Base-by-base conservation (phyloP, 257 asterid species). In the Primulina eburnea region DNA sequence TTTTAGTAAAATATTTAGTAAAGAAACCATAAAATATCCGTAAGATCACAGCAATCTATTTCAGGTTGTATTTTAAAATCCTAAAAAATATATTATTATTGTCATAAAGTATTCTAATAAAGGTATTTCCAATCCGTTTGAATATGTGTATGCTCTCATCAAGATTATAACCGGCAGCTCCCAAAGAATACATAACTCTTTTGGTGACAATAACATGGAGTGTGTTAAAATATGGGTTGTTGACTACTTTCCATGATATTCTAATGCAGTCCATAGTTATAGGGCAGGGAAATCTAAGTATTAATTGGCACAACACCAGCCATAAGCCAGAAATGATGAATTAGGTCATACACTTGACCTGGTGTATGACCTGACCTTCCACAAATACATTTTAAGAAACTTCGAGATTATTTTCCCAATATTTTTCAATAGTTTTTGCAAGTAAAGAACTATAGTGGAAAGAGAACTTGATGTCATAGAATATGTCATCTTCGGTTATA, bases 381-480 rank as follows among this genome's bases (percentile, higher is more conserved):
- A 24, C 53, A 43, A 3, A 43, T 12, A 43, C 12, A 12, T 11
- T 11, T 43, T 11, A 43, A 43, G 53, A 43, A 43, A 38, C 16
- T 38, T 38, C 10, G 50, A 38, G 50, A 38, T 38, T 38, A 1
- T 8, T 38, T 38, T 38, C 50, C 50, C 16, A 38, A 8, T 38
- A 30, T 38, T 38, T 38, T 38, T 38, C 50, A 38, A 38, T 8
- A 2, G 14, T 38, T 8, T 8, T 38, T 38, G 63, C 61, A 73
- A 20, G 55, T 69, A 47, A 57, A 68, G 10, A 38, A 64, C 73
- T 57, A 64, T 34, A 50, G 33, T 10, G 14, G 30, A 55, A 64
- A 24, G 67, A 53, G 58, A 14, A 55, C 62, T 26, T 40, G 17
- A 38, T 62, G 40, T 40, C 21, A 53, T 16, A 26, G 5, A 43